These are phyloP conservation scores for Dactylella cylindrospora DNA, from an alignment of 2,329 filamentous ascomycete genomes.

Conservation along the genomic window DNA sequence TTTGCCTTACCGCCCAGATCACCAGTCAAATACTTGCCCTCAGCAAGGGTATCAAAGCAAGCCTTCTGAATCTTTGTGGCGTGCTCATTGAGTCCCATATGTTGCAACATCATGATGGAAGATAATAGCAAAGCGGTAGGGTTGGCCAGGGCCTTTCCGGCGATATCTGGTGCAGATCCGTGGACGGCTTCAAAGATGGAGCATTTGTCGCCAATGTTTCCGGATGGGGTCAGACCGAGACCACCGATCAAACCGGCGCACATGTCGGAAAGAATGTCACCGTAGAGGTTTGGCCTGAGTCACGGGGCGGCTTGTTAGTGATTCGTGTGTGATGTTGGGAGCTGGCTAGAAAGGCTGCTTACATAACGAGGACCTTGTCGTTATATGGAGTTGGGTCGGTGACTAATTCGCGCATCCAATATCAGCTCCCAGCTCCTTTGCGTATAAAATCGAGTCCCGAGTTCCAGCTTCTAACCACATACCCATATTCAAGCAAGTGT, in stretches of 20 bases:
- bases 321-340: not conserved
- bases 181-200: conserved; percentile 99
- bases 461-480: too few species aligned
- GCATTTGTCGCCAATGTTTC: conserved; percentile 98
- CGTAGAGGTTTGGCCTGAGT: conserved; percentile 90
- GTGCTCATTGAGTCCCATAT: conserved; percentile 88
- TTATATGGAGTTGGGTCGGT: conserved; percentile 89
- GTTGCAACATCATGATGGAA: conserved; percentile 99
- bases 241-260: conserved; percentile 98
- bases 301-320: not conserved
- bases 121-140: conserved; percentile 91
- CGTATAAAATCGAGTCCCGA: not conserved
- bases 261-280: conserved; percentile 99
- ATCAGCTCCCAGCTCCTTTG: not conserved
- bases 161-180: conserved; percentile 94
- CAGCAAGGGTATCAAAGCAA: conserved; percentile 89
- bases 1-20: conserved; percentile 95
- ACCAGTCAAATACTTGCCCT: conserved; percentile 94
- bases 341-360: not conserved
- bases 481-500: conserved; percentile 98
- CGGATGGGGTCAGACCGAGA: conserved; percentile 92
- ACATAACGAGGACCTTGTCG: conserved; percentile 95
- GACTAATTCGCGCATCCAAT: conserved; percentile 30
- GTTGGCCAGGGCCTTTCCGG: conserved; percentile 93
- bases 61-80: conserved; percentile 88